Conservation (phyloP, 768 basidiomycete species). For the Mycena albidolilacea region DNA sequence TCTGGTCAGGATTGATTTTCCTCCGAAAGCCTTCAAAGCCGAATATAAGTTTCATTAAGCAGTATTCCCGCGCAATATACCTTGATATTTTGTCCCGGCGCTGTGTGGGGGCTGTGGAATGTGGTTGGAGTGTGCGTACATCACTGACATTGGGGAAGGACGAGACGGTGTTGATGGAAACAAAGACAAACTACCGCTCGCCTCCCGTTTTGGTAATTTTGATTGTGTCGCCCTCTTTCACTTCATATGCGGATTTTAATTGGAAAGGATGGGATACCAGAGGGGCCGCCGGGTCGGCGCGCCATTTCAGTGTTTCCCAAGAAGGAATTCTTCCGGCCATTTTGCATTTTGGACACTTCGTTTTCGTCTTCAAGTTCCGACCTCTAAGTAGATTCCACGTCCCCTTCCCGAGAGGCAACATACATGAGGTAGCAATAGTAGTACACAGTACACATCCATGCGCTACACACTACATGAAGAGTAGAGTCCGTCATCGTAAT, state of each 20-base stretch:
- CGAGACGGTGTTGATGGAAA: not conserved
- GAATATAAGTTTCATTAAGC: constrained; percentile 20
- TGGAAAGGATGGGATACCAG: too few species aligned
- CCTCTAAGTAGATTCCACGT: not conserved
- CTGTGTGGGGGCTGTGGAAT: constrained; percentile 82
- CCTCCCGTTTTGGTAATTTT: constrained; percentile 12
- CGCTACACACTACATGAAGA: not conserved
- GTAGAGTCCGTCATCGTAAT: not conserved
- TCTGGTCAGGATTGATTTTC: constrained; percentile 88
- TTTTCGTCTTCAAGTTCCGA: not conserved
- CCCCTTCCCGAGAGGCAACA: not conserved
- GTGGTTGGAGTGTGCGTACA: constrained; percentile 64
- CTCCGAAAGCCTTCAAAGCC: constrained; percentile 71
- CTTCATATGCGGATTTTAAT: too few species aligned
- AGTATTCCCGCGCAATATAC: constrained; percentile 39
- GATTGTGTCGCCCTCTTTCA: too few species aligned
- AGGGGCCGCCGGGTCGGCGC: too few species aligned
- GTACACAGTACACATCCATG: constrained; percentile 25
- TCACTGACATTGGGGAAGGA: constrained; percentile 31
- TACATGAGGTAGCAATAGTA: constrained; percentile 5
- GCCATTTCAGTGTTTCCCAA: too few species aligned
- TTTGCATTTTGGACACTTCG: too few species aligned
- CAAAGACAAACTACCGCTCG: constrained; percentile 16
- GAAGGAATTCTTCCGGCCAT: too few species aligned
- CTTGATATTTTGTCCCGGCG: constrained; percentile 69